A percentile compares a stretch with the other conserved stretches of the same genome.
Evolutionary conservation across 176 grass and related monocot genomes (phyloP).

Genomic region (Raddia guianensis): DNA sequence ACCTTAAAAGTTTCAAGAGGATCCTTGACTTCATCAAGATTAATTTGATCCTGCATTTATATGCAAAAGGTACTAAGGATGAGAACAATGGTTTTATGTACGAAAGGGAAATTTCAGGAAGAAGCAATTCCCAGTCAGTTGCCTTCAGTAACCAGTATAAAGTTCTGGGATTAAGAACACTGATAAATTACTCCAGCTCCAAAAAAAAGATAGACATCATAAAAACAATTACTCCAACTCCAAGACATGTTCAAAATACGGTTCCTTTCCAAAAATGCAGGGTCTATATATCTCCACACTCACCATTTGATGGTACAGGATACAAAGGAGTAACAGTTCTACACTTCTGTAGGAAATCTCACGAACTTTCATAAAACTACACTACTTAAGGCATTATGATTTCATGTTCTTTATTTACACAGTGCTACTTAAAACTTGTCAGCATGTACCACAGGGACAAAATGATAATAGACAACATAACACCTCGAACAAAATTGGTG

Average conservation of each 20-base stretch:
- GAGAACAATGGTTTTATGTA: conserved; percentile 5
- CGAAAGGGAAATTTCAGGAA: conserved; percentile 10
- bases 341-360: background rate
- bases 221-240: background rate
- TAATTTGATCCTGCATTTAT: conserved; percentile 85
- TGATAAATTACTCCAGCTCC: too few species aligned
- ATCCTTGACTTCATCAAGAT: conserved; percentile 80
- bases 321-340: background rate
- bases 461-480: background rate
- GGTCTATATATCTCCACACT: background rate
- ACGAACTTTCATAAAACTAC: background rate
- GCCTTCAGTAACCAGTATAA: conserved; percentile 15
- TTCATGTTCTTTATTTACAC: background rate
- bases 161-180: conserved; percentile 10
- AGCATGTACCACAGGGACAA: background rate
- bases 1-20: conserved; percentile 96
- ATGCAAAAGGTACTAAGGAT: conserved; percentile 29
- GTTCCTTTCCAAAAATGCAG: too few species aligned
- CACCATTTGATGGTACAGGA: background rate
- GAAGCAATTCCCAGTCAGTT: background rate
- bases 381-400: background rate
- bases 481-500: background rate
- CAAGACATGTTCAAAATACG: conserved; percentile 18
- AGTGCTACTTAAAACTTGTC: background rate
- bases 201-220: too few species aligned